These are phyloP conservation scores for Ophiocordyceps camponoti-floridani DNA, from an alignment of 2,329 filamentous ascomycete species.

Conservation along the genomic window DNA sequence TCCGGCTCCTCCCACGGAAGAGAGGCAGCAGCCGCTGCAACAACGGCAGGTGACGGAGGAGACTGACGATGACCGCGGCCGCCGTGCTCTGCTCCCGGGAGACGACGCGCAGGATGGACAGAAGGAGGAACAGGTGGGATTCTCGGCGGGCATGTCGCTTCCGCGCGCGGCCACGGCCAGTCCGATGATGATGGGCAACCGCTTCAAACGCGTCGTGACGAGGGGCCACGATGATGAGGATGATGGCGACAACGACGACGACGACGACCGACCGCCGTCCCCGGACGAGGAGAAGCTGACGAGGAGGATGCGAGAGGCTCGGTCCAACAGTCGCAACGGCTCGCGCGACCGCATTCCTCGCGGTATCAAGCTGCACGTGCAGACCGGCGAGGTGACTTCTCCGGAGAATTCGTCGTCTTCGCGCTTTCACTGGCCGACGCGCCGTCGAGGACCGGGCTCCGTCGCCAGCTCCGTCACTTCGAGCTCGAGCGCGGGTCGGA, in stretches of 20 bases:
- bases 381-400: conserved; percentile 38
- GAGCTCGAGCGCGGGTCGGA: conserved; percentile 30
- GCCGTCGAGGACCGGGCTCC: conserved; percentile 35
- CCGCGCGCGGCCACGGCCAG: conserved; percentile 50
- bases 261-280: conserved; percentile 42
- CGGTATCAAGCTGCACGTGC: conserved; percentile 47
- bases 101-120: conserved; percentile 23
- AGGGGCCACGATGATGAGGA: conserved; percentile 5
- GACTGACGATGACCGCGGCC: not conserved
- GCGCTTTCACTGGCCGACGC: conserved; percentile 35
- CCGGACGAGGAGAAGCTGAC: conserved; percentile 38
- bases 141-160: conserved; percentile 30
- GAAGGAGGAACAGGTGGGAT: no score
- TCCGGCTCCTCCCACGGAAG: no score
- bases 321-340: conserved; percentile 42
- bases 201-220: conserved; percentile 16
- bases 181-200: conserved; percentile 42
- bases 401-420: conserved; percentile 38
- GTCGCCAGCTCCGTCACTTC: conserved; percentile 40
- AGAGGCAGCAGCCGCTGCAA: conserved; percentile 4
- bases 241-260: no score
- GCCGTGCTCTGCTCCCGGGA: conserved; percentile 1
- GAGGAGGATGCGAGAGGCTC: no score
- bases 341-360: conserved; percentile 66
- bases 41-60: not conserved